A percentile compares a stretch with the other conserved stretches of the same genome.
Evolutionary conservation across 805 yeast genomes (phyloP).

Genomic region (Hanseniaspora mollemarum): DNA sequence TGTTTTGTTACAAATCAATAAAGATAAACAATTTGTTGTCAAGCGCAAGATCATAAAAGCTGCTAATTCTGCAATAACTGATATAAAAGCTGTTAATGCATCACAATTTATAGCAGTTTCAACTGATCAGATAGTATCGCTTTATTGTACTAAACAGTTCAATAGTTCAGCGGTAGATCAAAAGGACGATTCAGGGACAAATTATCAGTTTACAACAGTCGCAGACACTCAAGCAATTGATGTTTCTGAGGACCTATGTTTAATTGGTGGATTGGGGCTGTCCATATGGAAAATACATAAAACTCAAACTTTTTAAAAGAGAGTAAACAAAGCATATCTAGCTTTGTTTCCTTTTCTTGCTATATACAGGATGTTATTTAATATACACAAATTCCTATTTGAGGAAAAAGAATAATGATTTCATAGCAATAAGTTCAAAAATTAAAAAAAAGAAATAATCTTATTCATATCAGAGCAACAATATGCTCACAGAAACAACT

Average conservation of each 20-base stretch:
- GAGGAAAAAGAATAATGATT: no score
- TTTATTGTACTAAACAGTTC: conserved; percentile 49
- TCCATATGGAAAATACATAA: conserved; percentile 36
- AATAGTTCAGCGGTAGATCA: background rate
- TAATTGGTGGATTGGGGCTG: conserved; percentile 79
- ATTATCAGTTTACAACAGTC: conserved; percentile 56
- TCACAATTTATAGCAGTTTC: conserved; percentile 48
- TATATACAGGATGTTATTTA: no score
- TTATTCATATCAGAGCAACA: no score
- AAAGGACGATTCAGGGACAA: conserved; percentile 16
- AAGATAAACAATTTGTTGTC: conserved; percentile 16
- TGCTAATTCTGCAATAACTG: conserved; percentile 27
- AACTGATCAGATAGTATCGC: conserved; percentile 56
- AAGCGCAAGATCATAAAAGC: conserved; percentile 45
- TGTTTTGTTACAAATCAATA: conserved; percentile 29
- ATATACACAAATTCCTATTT: no score
- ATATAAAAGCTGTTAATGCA: conserved; percentile 22
- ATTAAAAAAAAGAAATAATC: no score
- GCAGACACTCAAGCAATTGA: conserved; percentile 83
- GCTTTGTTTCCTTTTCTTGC: no score
- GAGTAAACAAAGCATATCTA: no score
- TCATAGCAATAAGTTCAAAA: no score
- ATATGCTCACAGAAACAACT: no score
- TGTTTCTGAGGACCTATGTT: conserved; percentile 28
- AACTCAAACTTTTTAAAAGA: background rate